These are phyloP conservation scores for Moesziomyces globuligerus DNA, from an alignment of 1,284 basidiomycete species.

Conservation along the genomic window DNA sequence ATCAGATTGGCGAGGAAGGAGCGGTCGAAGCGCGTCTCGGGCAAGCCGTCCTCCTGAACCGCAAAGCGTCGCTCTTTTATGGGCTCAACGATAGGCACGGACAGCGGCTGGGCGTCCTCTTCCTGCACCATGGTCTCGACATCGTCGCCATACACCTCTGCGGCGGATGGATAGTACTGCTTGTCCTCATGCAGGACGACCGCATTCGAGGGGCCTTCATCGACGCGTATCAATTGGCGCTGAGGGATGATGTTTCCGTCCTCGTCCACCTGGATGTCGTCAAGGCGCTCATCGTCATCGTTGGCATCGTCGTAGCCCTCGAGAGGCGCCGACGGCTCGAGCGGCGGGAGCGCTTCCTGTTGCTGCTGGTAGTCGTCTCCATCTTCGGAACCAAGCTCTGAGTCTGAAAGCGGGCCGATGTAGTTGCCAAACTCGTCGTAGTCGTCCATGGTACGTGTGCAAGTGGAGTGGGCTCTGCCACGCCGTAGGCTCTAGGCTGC, in stretches of 20 bases:
- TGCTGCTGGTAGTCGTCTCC: conserved; percentile 18
- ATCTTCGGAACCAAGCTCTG: conserved; percentile 51
- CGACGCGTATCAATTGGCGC: conserved; percentile 59
- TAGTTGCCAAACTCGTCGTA: conserved; percentile 68
- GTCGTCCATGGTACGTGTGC: conserved; percentile 54
- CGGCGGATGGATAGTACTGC: conserved; percentile 93
- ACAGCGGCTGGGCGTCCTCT: conserved; percentile 93
- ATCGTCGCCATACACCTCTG: conserved; percentile 89
- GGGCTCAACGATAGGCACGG: conserved; percentile 94
- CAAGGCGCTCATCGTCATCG: conserved; percentile 12
- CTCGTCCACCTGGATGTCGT: conserved; percentile 69
- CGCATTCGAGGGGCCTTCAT: conserved; percentile 75
- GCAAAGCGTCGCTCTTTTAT: conserved; percentile 90
- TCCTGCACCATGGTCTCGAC: conserved; percentile 98
- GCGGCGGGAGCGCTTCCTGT: conserved; percentile 8
- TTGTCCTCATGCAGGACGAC: conserved; percentile 96
- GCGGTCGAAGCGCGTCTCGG: conserved; percentile 58
- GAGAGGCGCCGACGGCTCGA: conserved; percentile 67
- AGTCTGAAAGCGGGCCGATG: conserved; percentile 66
- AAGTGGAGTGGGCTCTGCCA: not conserved
- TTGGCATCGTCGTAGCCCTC: conserved; percentile 80
- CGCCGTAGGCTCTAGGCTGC: too few relatives aligned
- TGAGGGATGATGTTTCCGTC: conserved; percentile 63
- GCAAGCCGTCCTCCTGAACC: conserved; percentile 70
- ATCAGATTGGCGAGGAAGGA: conserved; percentile 94